Conservation (phyloP, 139 green algal species). For the Chlorella vulgaris region DNA sequence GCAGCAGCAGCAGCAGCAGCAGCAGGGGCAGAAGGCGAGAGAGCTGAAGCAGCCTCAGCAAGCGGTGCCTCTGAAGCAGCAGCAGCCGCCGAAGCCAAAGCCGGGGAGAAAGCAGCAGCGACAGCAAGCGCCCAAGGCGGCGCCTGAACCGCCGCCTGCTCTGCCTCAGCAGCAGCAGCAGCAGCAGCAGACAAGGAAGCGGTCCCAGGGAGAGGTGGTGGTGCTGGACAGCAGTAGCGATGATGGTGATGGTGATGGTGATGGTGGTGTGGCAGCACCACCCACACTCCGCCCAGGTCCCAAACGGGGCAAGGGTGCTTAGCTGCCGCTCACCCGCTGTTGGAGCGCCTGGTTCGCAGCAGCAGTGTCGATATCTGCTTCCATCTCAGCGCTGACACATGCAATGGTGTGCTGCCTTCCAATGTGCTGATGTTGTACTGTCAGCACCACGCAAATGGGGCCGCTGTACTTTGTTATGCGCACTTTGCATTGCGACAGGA, state of each 20-base stretch:
- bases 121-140: not conserved
- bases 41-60: not conserved
- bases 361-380: no score
- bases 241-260: not conserved
- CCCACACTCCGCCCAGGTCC: not conserved
- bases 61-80: not conserved
- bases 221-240: slow-evolving; percentile 3
- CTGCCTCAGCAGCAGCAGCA: slow-evolving; percentile 8
- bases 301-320: slow-evolving; percentile 11
- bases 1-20: slow-evolving; percentile 20
- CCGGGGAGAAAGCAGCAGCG: not conserved
- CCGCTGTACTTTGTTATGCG: no score
- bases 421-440: no score
- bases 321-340: no score
- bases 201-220: slow-evolving; percentile 5
- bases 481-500: no score
- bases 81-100: not conserved
- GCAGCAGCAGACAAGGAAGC: not conserved
- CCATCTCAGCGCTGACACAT: no score
- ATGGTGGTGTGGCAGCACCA: not conserved
- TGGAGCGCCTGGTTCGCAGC: no score
- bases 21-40: not conserved
- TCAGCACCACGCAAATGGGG: no score
- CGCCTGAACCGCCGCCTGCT: not conserved
- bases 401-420: no score